Conservation (phyloP, 1,284 basidiomycete genomes). For the Flammula alnicola region DNA sequence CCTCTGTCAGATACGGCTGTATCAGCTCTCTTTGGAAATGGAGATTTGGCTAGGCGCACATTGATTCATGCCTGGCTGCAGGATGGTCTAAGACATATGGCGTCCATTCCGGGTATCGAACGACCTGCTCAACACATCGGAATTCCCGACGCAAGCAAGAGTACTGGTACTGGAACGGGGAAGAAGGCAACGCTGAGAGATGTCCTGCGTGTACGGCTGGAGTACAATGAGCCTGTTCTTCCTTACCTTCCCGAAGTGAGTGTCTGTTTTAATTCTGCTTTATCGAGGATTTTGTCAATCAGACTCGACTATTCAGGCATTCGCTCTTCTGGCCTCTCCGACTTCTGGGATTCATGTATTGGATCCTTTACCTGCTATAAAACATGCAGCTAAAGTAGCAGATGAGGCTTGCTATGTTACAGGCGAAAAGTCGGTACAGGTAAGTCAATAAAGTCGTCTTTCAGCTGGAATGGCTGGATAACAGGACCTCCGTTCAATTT, state of each 20-base stretch:
- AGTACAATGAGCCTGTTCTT: slow-evolving; percentile 68
- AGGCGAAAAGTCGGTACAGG: slow-evolving; percentile 57
- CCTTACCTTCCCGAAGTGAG: slow-evolving; percentile 66
- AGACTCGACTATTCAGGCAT: slow-evolving; percentile 49
- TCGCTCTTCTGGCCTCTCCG: slow-evolving; percentile 61
- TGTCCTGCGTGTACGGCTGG: slow-evolving; percentile 56
- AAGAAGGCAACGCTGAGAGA: slow-evolving; percentile 43
- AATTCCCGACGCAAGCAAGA: not conserved
- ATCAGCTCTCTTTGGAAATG: slow-evolving; percentile 74
- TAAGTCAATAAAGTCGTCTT: slow-evolving; percentile 32
- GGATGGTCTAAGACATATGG: slow-evolving; percentile 63
- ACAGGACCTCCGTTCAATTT: not conserved
- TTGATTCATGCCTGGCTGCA: slow-evolving; percentile 75
- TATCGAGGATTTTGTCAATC: slow-evolving; percentile 1
- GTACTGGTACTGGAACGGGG: slow-evolving; percentile 9
- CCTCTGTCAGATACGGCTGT: slow-evolving; percentile 73
- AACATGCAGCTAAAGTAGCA: slow-evolving; percentile 64
- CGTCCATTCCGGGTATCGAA: too few species aligned
- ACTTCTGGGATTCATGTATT: slow-evolving; percentile 51
- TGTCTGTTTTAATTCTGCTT: slow-evolving; percentile 6
- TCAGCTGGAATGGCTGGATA: slow-evolving; percentile 8
- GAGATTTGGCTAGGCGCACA: slow-evolving; percentile 62
- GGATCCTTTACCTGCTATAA: slow-evolving; percentile 62
- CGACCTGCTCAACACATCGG: too few species aligned
- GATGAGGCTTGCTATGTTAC: slow-evolving; percentile 66